These are phyloP conservation scores for Aspergillus felis DNA, from an alignment of 2,329 filamentous ascomycete genomes.

Conservation along the genomic window DNA sequence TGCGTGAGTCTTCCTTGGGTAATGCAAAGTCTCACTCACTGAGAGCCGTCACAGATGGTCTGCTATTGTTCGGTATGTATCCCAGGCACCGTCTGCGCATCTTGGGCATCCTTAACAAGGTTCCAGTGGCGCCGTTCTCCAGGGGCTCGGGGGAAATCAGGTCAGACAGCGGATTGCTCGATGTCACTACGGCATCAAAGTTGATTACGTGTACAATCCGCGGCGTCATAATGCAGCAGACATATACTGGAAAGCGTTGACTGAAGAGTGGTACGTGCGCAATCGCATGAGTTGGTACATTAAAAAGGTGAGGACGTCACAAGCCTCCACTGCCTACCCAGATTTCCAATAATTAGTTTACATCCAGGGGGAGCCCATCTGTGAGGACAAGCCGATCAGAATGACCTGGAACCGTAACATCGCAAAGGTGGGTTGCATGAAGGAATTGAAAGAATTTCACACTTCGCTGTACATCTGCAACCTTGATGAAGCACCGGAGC, in stretches of 20 bases:
- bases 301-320: constrained; percentile 8
- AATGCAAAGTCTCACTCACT: not conserved
- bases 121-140: constrained; percentile 21
- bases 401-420: not conserved
- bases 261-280: constrained; percentile 2
- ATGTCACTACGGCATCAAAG: constrained; percentile 13
- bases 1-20: constrained; percentile 14
- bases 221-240: not conserved
- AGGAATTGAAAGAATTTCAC: no score
- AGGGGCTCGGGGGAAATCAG: constrained; percentile 21
- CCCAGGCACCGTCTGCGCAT: no score
- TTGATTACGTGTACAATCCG: accelerated
- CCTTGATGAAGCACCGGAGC: not conserved
- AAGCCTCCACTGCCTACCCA: no score
- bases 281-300: constrained; percentile 21
- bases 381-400: constrained; percentile 14
- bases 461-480: constrained; percentile 8
- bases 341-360: no score
- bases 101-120: not conserved
- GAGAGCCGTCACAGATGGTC: constrained; percentile 19
- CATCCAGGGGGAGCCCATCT: not conserved
- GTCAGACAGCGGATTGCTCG: constrained; percentile 18
- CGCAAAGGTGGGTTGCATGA: accelerated
- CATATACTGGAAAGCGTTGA: constrained; percentile 3
- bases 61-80: constrained; percentile 23